Evolutionary conservation across 2,329 filamentous ascomycete species (phyloP).

Genomic region (Penicillium sp.): DNA sequence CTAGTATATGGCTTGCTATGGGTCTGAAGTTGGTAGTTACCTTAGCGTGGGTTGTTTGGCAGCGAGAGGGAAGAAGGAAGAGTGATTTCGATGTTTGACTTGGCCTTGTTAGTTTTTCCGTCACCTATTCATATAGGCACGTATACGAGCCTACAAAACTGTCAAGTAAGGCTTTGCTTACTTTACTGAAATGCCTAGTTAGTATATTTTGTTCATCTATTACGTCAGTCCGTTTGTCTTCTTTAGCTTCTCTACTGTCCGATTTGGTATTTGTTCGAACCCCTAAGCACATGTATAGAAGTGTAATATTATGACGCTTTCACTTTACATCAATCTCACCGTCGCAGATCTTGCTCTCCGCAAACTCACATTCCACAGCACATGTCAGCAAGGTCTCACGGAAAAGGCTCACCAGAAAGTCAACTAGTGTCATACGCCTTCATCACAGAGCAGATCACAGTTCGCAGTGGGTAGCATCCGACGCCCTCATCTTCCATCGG

Average conservation of each 20-base stretch:
- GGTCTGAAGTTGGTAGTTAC: slow-evolving; percentile 37
- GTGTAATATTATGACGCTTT: neutral
- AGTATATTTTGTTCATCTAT: too few species aligned
- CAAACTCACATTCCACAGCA: neutral
- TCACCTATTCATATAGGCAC: neutral
- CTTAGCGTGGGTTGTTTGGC: slow-evolving; percentile 40
- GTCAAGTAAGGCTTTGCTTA: neutral
- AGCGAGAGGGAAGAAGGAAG: slow-evolving; percentile 5
- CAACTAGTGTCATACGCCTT: too few species aligned
- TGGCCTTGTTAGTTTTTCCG: neutral
- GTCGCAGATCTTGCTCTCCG: neutral
- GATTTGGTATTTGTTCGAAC: neutral
- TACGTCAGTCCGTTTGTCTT: neutral
- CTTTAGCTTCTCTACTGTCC: too few species aligned
- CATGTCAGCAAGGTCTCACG: neutral
- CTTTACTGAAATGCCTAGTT: neutral
- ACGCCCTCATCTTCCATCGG: neutral
- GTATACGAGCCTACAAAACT: neutral
- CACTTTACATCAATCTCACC: neutral
- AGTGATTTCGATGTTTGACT: neutral
- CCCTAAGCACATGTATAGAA: neutral
- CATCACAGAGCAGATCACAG: too few species aligned
- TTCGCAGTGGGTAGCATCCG: neutral
- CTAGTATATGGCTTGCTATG: slow-evolving; percentile 42
- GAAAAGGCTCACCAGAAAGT: neutral